Evolutionary conservation across 345 rosid genomes (phyloP), one percentile per base, ranked within the genome.

Genomic region (Heritiera littoralis): DNA sequence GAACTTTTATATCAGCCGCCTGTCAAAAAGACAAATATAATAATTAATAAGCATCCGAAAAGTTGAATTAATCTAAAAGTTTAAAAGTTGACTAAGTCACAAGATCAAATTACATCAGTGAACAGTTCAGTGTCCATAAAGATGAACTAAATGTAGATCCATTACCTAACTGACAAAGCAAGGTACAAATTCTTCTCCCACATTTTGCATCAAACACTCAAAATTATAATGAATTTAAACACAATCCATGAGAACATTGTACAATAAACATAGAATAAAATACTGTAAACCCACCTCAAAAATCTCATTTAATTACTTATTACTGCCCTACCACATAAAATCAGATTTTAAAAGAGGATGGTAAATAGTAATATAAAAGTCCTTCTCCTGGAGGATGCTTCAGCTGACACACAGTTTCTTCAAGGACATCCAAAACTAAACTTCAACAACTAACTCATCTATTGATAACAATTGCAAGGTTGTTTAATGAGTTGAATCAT

Each of bases 1-100:
- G 97, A 75, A 97, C 84, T 84, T 94, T 97, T 79, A 93, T 86
- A 88, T 97, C 99, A 78, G 87, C 98, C 61, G 99, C 98, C 99
- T 97, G 88, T 79, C 73, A 78, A 20, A 14, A 67, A 45, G n/a
- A 77, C 58, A 66, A 67, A 13, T 15, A 49, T 1, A 48, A 38
- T 23, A n/a, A 77, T 54, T 55, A 3, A 65, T n/a, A 8, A 35
- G n/a, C 74, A 77, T 9, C n/a, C 4, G 1, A 32, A 64, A 70
- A 41, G 40, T 18, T 45, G 28, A 72, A 65, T 52, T 9, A 12
- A 12, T 28, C 11, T 38, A 59, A 38, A 14, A 17, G 58, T n/a
- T 17, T n/a, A 13, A 58, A 59, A 51, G 17, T 35, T 71, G 56
- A 71, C n/a, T 3, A 18, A 35, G 64, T 54, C 41, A 72, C 48